phyloP scores from a whole-genome alignment of 2,329 filamentous ascomycete species.

The Sphaerulina musiva region DNA sequence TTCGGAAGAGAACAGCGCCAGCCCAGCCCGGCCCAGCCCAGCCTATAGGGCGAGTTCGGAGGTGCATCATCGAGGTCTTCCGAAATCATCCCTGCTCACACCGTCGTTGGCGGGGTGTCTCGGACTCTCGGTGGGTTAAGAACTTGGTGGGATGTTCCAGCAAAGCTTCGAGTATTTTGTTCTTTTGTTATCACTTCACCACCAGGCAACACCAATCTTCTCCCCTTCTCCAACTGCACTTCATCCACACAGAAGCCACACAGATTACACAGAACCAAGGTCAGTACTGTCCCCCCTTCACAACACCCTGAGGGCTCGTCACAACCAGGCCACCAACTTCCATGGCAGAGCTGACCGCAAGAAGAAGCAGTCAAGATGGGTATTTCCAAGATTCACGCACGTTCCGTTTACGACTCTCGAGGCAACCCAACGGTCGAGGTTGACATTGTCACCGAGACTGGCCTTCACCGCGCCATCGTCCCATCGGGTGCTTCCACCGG shows the following conservation, averaged over 20 bases:
- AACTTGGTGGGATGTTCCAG: background rate
- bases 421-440: constrained; percentile 98
- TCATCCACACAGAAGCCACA: background rate
- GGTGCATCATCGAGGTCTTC: background rate
- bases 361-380: constrained; percentile 59
- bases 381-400: constrained; percentile 51
- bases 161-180: background rate
- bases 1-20: background rate
- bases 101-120: background rate
- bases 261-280: background rate
- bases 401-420: constrained; percentile 95
- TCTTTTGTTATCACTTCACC: background rate
- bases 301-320: background rate
- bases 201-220: background rate
- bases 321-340: background rate
- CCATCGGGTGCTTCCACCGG: constrained; percentile 92
- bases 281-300: background rate
- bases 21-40: no score
- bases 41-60: background rate
- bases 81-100: background rate
- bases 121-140: background rate
- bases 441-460: constrained; percentile 91
- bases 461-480: constrained; percentile 94
- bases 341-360: background rate
- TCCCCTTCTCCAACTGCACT: background rate